Evolutionary conservation across 2,329 filamentous ascomycete species (phyloP).

Genomic region (Fusarium piperis): DNA sequence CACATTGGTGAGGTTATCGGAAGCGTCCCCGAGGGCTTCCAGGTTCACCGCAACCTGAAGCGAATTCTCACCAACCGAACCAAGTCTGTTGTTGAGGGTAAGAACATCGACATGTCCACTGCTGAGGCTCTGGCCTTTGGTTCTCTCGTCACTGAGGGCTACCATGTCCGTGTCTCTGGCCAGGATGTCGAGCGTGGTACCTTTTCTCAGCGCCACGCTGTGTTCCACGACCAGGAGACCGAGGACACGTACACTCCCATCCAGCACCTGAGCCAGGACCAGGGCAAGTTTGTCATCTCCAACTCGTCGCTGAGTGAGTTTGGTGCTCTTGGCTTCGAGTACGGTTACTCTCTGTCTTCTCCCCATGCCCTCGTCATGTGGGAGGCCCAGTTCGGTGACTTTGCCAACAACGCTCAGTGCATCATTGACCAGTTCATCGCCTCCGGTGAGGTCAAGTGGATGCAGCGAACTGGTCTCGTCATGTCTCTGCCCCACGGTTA

Average conservation of each 20-base stretch:
- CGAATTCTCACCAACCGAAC: conserved; percentile 90
- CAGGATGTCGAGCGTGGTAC: conserved; percentile 99
- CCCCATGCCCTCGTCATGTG: conserved; percentile 98
- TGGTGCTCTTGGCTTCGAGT: conserved; percentile 91
- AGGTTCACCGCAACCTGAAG: conserved; percentile 93
- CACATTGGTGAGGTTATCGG: conserved; percentile 87
- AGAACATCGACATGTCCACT: conserved; percentile 97
- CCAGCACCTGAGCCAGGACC: conserved; percentile 87
- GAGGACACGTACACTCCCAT: conserved; percentile 94
- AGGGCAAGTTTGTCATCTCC: conserved; percentile 94
- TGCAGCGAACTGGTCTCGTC: conserved; percentile 95
- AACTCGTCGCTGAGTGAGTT: conserved; percentile 87
- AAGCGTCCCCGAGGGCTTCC: conserved; percentile 83
- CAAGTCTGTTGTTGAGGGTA: conserved; percentile 91
- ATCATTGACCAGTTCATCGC: conserved; percentile 99
- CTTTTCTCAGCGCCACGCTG: conserved; percentile 96
- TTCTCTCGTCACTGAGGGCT: conserved; percentile 87
- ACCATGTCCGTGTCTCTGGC: conserved; percentile 96
- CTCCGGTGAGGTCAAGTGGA: conserved; percentile 97
- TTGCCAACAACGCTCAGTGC: conserved; percentile 99
- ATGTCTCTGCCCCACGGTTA: conserved; percentile 98
- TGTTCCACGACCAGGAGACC: conserved; percentile 96
- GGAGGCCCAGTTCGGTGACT: conserved; percentile 99
- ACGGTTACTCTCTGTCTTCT: conserved; percentile 96
- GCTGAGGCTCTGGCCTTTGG: conserved; percentile 97